Base-by-base conservation (phyloP, 768 basidiomycete species). In the Kwoniella shandongensis region DNA sequence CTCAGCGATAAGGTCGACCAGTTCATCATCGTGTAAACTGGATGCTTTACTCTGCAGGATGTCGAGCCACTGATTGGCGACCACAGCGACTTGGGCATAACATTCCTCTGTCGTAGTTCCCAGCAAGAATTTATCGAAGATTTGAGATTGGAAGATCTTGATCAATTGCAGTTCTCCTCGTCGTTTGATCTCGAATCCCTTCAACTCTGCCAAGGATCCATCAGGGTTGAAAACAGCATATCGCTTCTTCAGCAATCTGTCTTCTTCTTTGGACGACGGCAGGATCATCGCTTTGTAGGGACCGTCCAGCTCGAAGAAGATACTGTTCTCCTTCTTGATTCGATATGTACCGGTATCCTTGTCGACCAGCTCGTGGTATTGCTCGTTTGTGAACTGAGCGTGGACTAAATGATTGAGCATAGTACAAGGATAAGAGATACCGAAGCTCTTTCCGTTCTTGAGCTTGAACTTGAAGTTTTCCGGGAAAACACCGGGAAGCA, bases 171-270 rank as follows among this genome's bases (percentile, higher is more conserved):
- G 81, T 75, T 99, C 96, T 35, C 93, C 96, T 54, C 96, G 85
- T 53, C 96, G 87, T 78, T 99, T 99, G 63, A 98, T 91, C 76
- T 98, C 96, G 79, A 99, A 99, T 0, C 96, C 96, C 75, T 99
- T 98, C 75, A 99, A 80, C 76, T 99, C 96, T 7, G 96, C 96
- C n/a, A 99, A 82, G 15, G 88, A 88, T 1, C 94, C 93, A 67
- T 99, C 94, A 61, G 93, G 91, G 67, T 98, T 94, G 80, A 98
- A 98, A 8, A 99, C 96, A 5, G 96, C 96, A 68, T 98, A 99
- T 47, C 96, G 88, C 77, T 99, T 99, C 81, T 99, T 99, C 67
- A 99, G 79, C 53, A 99, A 76, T 73, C 98, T 99, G 76, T 98
- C 96, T 76, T 99, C 96, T 77, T 99, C 96, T 74, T 99, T 99